These are phyloP conservation scores for Apiospora kogelbergensis DNA, from an alignment of 2,329 filamentous ascomycete species.

Conservation along the genomic window DNA sequence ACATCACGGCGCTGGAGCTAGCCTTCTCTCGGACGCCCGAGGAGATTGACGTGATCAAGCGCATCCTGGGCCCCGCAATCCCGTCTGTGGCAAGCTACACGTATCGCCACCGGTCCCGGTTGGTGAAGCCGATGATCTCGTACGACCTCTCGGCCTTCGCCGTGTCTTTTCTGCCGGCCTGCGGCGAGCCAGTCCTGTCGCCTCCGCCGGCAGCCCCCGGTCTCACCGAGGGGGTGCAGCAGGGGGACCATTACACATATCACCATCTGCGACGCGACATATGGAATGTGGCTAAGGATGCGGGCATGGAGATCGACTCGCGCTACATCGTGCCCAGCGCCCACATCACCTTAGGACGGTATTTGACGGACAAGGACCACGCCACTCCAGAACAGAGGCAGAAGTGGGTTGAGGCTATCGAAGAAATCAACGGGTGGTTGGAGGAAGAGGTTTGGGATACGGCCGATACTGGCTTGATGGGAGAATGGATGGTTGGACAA, in stretches of 20 bases:
- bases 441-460: conserved; percentile 68
- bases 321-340: conserved; percentile 87
- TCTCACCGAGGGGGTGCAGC: conserved; percentile 31
- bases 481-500: conserved; percentile 86
- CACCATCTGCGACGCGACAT: conserved; percentile 86
- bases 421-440: conserved; percentile 76
- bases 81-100: conserved; percentile 66
- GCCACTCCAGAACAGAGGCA: conserved; percentile 57
- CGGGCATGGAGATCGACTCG: conserved; percentile 70
- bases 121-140: conserved; percentile 80
- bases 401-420: conserved; percentile 68
- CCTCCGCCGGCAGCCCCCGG: conserved; percentile 39
- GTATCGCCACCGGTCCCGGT: conserved; percentile 64
- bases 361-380: conserved; percentile 68
- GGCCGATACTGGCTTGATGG: conserved; percentile 43
- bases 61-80: conserved; percentile 55
- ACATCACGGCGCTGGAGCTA: conserved; percentile 83
- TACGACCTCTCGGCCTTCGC: conserved; percentile 86
- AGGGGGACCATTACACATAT: conserved; percentile 75
- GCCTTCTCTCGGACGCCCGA: conserved; percentile 72
- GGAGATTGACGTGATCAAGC: conserved; percentile 66
- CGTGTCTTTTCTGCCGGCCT: conserved; percentile 81
- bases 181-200: conserved; percentile 53
- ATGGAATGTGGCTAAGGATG: conserved; percentile 58
- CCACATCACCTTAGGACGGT: conserved; percentile 84